Percentiles rank a stretch among this genome's conserved stretches.
Conservation (phyloP, 108 stramenopile genomes). For the Cyclotella choctawhatcheeana region DNA sequence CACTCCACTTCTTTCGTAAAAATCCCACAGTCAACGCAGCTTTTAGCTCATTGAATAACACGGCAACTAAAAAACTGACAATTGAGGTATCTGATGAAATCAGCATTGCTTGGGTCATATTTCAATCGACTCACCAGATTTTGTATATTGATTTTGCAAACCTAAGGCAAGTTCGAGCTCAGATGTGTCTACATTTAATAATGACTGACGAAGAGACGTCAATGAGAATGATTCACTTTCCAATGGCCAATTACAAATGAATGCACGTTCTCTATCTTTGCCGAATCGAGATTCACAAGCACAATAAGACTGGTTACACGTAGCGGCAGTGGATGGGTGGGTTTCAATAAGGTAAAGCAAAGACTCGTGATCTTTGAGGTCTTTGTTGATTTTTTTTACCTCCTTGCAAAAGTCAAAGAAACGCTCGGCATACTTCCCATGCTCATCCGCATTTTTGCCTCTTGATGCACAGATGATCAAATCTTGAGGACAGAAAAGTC, state of each 20-base stretch:
- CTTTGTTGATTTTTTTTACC: conserved; percentile 11
- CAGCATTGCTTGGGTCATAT: too few species aligned
- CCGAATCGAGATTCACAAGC: conserved; percentile 8
- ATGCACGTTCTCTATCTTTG: conserved; percentile 13
- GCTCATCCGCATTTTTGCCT: conserved; percentile 10
- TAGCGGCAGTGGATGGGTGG: neutral
- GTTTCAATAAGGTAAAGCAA: conserved; percentile 27
- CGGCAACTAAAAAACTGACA: conserved; percentile 2
- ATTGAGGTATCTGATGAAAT: neutral
- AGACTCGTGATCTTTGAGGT: conserved; percentile 7
- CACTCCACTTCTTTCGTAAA: conserved; percentile 27
- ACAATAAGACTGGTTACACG: neutral
- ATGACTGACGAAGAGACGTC: neutral
- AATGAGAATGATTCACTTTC: neutral
- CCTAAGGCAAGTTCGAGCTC: neutral
- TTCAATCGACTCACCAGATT: neutral
- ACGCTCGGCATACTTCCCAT: neutral
- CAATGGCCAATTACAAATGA: conserved; percentile 29
- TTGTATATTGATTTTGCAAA: neutral
- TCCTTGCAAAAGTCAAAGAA: conserved; percentile 21
- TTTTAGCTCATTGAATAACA: conserved; percentile 10
- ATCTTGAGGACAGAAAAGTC: conserved; percentile 5
- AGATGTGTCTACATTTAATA: neutral
- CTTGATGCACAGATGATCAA: conserved; percentile 27
- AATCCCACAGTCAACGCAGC: conserved; percentile 10